Percentiles rank a stretch among this genome's conserved stretches.
phyloP scores from a whole-genome alignment of 1,284 basidiomycete genomes.

The Ceratobasidium sp. region DNA sequence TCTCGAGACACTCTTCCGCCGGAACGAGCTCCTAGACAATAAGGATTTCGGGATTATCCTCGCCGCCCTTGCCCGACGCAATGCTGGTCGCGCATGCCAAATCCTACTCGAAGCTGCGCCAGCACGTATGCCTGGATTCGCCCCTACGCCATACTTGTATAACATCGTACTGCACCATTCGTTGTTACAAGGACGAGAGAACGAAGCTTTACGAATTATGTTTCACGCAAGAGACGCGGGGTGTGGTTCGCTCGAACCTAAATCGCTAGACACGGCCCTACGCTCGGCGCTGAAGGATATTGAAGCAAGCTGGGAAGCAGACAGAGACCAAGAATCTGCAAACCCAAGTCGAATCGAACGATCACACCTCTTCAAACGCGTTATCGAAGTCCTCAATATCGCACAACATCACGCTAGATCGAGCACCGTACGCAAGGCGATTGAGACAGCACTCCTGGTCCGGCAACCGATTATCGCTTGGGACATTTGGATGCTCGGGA shows the following conservation, averaged over 20 bases:
- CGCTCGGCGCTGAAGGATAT: neutral
- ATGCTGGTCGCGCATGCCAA: conserved; percentile 30
- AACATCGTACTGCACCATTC: conserved; percentile 30
- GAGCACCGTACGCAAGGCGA: conserved; percentile 13
- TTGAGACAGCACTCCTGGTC: conserved; percentile 6
- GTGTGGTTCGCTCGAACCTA: conserved; percentile 21
- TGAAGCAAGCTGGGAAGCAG: neutral
- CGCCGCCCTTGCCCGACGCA: conserved; percentile 20
- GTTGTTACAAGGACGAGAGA: conserved; percentile 4
- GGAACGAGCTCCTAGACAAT: conserved; percentile 16
- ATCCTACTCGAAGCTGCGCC: conserved; percentile 34
- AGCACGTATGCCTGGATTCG: conserved; percentile 25
- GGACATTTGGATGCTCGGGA: conserved; percentile 29
- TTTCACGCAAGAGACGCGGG: conserved; percentile 16
- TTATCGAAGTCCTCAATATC: neutral
- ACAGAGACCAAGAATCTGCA: neutral
- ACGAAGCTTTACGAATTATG: conserved; percentile 8
- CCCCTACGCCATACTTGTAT: conserved; percentile 15
- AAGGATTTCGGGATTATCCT: conserved; percentile 38
- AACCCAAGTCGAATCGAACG: neutral
- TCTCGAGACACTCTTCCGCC: conserved; percentile 11
- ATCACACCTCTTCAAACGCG: conserved; percentile 5
- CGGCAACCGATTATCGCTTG: conserved; percentile 14
- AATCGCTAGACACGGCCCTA: conserved; percentile 15
- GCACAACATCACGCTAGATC: conserved; percentile 1